Conservation (phyloP, 306 rosid genomes). For the Fragaria vesca region DNA sequence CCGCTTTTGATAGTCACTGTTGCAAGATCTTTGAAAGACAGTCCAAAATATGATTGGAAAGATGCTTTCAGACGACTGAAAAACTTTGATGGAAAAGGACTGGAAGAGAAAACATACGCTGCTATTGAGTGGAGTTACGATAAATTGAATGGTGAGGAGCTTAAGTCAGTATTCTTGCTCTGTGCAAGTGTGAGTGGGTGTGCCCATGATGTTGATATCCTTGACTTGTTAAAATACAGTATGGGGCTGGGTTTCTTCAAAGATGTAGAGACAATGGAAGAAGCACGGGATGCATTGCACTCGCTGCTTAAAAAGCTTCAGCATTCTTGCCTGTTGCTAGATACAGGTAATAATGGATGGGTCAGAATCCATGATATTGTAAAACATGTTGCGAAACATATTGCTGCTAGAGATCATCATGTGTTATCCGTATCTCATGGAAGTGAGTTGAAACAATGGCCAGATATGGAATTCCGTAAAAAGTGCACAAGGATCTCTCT, state of each 20-base stretch:
- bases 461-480: neutral
- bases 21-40: conserved; percentile 26
- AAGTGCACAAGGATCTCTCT: conserved; percentile 21
- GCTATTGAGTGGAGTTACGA: conserved; percentile 27
- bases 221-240: conserved; percentile 35
- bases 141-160: conserved; percentile 12
- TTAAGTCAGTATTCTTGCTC: conserved; percentile 25
- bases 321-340: conserved; percentile 23
- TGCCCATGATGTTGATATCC: neutral
- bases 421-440: conserved; percentile 16
- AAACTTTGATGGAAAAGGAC: neutral
- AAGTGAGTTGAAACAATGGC: conserved; percentile 18
- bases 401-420: neutral
- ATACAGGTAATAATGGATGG: neutral
- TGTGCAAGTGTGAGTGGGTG: neutral
- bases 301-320: conserved; percentile 22
- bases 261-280: neutral
- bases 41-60: neutral
- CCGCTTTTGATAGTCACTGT: conserved; percentile 39
- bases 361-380: conserved; percentile 26
- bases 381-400: conserved; percentile 14
- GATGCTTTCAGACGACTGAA: neutral
- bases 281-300: conserved; percentile 13
- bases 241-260: conserved; percentile 27
- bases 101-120: conserved; percentile 1